Evolutionary conservation across 306 rosid genomes (phyloP), one percentile per base, ranked within the genome.

Genomic region (Corylus heterophylla): DNA sequence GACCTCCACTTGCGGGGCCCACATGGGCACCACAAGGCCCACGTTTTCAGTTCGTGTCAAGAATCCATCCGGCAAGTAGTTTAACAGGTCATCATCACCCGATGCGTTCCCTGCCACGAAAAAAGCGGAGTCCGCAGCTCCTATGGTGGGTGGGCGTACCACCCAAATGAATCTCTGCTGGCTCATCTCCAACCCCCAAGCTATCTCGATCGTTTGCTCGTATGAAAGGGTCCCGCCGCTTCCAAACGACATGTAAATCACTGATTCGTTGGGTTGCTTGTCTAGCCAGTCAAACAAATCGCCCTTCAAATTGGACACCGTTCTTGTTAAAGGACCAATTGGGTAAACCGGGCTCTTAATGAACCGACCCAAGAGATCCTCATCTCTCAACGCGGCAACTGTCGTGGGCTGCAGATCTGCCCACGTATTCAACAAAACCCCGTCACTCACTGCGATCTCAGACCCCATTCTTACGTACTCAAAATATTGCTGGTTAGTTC

Each of bases 111-210:
- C 61, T 29, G 11, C 78, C 1, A 62, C 39, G 62, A 93, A 87
- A 76, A 56, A 85, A 3, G 86, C 1, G 1, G 80, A 86, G 4
- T 62, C 47, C 0, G 73, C 52, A 7, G 74, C 61, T 0, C 39
- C 74, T 9, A 37, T 68, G 4, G 2, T 61, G 2, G 97, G 90
- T 0, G 86, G 71, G 4, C 94, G 89, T 17, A 89, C 84, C 80
- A 89, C 93, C 97, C 97, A 90, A 64, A 92, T 16, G 72, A 90
- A 92, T 52, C 92, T 80, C 35, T 76, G 86, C 7, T 39, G 78
- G 18, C 91, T 92, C 47, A 90, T 3, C 69, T 92, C 97, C 84
- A 92, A 83, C 5, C 96, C 96, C 79, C 69, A 88, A 0, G 97
- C 97, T 50, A 89, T 7, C 72, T 92, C 92, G 0, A 9, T 83